phyloP scores from a whole-genome alignment of 768 basidiomycete species.

The Suillus sp. region DNA sequence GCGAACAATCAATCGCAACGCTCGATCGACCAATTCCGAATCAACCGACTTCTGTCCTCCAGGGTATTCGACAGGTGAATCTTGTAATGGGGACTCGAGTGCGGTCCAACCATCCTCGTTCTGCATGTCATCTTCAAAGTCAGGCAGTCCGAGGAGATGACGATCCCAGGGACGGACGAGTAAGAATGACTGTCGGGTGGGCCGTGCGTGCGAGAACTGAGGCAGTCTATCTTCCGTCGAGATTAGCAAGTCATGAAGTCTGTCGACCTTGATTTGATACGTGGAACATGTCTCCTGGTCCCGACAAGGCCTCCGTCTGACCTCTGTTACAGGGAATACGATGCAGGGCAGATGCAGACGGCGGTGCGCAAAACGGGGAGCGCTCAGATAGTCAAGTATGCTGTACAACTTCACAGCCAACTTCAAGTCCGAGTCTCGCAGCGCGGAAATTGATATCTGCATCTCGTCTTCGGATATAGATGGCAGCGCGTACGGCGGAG shows the following conservation, averaged over 20 bases:
- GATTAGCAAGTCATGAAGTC: not conserved
- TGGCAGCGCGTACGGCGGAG: not conserved
- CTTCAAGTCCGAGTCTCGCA: not conserved
- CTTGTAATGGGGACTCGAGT: not conserved
- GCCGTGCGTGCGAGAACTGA: not conserved
- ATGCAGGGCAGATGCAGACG: not conserved
- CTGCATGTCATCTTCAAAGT: not conserved
- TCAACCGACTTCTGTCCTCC: not conserved
- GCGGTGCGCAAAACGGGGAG: not conserved
- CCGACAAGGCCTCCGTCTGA: not conserved
- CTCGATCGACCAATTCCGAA: not conserved
- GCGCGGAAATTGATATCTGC: not conserved
- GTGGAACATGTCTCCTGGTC: not conserved
- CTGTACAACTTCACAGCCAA: not conserved
- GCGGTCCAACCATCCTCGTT: not conserved
- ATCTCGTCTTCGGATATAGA: not conserved
- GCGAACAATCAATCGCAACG: slow-evolving; percentile 1
- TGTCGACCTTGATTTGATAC: not conserved
- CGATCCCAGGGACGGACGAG: not conserved
- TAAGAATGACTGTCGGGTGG: not conserved
- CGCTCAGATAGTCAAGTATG: not conserved
- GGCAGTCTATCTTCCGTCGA: not conserved
- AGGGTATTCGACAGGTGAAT: not conserved
- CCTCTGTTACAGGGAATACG: not conserved
- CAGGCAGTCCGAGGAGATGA: not conserved